Conservation (phyloP, 1,284 basidiomycete species). For the Lentinula novae-zelandiae region DNA sequence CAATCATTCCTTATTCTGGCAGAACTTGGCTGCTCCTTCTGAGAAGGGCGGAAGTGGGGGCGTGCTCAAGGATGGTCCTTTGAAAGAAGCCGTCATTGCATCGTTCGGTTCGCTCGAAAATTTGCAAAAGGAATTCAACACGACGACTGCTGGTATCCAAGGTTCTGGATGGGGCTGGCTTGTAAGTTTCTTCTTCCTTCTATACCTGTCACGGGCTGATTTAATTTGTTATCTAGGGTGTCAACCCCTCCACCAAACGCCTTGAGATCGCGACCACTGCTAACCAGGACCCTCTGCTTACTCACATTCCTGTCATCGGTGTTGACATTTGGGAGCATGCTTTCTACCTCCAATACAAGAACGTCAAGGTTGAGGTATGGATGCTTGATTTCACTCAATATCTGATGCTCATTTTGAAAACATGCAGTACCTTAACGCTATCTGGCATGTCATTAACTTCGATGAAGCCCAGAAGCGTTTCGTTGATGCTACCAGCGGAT, state of each 20-base stretch:
- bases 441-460: constrained; percentile 84
- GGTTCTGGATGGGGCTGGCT: constrained; percentile 96
- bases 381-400: not conserved
- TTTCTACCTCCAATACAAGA: constrained; percentile 77
- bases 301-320: constrained; percentile 77
- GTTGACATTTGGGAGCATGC: constrained; percentile 89
- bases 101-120: constrained; percentile 71
- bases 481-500: constrained; percentile 38
- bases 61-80: constrained; percentile 56
- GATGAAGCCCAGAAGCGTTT: constrained; percentile 73
- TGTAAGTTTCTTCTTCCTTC: constrained; percentile 39
- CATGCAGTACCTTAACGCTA: constrained; percentile 69
- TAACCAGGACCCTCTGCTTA: constrained; percentile 88
- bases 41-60: constrained; percentile 55
- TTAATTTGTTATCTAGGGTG: constrained; percentile 41
- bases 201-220: not conserved
- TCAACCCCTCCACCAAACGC: constrained; percentile 57
- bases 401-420: not conserved
- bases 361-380: constrained; percentile 69
- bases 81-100: constrained; percentile 66
- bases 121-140: constrained; percentile 67
- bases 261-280: constrained; percentile 78
- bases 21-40: constrained; percentile 70
- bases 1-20: constrained; percentile 95
- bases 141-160: constrained; percentile 80